These are phyloP conservation scores for Boletus sp. DNA, from an alignment of 768 basidiomycete species.

Conservation along the genomic window DNA sequence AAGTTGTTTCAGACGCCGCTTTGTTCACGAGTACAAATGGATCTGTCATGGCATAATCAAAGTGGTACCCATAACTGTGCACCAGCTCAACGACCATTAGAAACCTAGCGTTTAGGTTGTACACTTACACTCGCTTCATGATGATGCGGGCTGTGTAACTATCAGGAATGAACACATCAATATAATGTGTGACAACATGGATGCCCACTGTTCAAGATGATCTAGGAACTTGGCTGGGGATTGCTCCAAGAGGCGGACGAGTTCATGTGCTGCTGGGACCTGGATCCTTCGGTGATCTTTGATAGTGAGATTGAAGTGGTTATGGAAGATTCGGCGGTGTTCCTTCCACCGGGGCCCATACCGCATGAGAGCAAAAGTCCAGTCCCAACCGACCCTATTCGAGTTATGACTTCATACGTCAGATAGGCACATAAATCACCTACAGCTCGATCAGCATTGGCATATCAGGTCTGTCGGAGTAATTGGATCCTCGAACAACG, in stretches of 20 bases:
- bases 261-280: slow-evolving; percentile 1
- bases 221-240: neutral
- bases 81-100: neutral
- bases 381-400: slow-evolving; percentile 4
- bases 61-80: slow-evolving; percentile 1
- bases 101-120: neutral
- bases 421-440: neutral
- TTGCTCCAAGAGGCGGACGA: neutral
- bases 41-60: slow-evolving; percentile 1
- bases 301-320: slow-evolving; percentile 2
- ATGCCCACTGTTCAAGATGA: slow-evolving; percentile 3
- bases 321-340: slow-evolving; percentile 5
- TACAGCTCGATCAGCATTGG: slow-evolving; percentile 4
- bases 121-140: slow-evolving; percentile 6
- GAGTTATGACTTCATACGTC: neutral
- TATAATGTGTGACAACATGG: neutral
- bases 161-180: neutral
- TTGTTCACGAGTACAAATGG: slow-evolving; percentile 6
- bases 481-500: neutral
- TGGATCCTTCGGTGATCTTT: slow-evolving; percentile 2
- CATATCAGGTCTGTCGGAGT: slow-evolving; percentile 3
- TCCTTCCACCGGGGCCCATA: slow-evolving; percentile 3
- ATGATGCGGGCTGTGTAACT: slow-evolving; percentile 6
- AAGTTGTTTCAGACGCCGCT: slow-evolving; percentile 2
- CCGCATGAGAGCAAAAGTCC: slow-evolving; percentile 4